These are phyloP conservation scores for Cyberlindnera maclurae DNA, from an alignment of 805 yeast species.

Conservation along the genomic window DNA sequence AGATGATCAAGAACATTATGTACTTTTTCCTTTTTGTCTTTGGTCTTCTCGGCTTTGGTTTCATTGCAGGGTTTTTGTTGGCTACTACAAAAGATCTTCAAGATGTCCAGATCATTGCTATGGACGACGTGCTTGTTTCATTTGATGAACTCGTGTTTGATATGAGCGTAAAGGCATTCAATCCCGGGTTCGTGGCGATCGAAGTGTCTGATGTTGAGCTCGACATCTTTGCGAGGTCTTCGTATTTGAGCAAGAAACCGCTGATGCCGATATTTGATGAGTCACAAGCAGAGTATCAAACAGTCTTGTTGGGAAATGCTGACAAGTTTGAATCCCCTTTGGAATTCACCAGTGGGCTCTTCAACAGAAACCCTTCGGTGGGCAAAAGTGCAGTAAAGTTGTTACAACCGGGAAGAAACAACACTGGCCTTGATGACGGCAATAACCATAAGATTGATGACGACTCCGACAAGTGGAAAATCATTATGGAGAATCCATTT, in stretches of 20 bases:
- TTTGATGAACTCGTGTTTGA: conserved; percentile 82
- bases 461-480: conserved; percentile 57
- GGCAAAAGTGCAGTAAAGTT: conserved; percentile 67
- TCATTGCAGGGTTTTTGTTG: conserved; percentile 72
- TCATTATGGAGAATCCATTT: conserved; percentile 70
- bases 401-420: conserved; percentile 56
- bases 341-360: conserved; percentile 69
- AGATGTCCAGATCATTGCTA: conserved; percentile 50
- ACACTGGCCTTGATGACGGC: conserved; percentile 21
- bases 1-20: conserved; percentile 27
- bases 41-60: conserved; percentile 60
- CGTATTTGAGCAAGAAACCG: conserved; percentile 28
- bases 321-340: conserved; percentile 63
- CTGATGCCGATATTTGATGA: conserved; percentile 7
- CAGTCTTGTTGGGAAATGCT: conserved; percentile 71
- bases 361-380: conserved; percentile 50
- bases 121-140: conserved; percentile 68
- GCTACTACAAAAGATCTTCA: conserved; percentile 84
- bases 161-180: conserved; percentile 68
- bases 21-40: conserved; percentile 31
- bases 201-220: conserved; percentile 58
- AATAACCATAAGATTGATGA: conserved; percentile 24
- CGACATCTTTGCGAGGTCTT: conserved; percentile 78
- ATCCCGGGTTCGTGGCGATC: conserved; percentile 79
- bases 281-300: conserved; percentile 30